Percentiles rank a stretch among this genome's conserved stretches.
phyloP scores from a whole-genome alignment of 1,139 yeast species.

The Pneumocystis carinii region DNA sequence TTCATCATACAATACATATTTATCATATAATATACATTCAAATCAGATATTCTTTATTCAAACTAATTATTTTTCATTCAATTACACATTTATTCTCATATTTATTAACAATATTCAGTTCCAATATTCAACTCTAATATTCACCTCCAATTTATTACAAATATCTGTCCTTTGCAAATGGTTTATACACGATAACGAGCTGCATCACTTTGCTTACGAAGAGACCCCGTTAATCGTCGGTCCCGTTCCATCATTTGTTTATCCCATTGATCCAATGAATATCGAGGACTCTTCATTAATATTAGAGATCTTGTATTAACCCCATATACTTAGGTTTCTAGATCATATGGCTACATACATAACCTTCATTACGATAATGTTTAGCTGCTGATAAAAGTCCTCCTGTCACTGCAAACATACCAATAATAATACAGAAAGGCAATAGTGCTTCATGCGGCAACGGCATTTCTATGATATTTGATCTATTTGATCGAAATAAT shows the following conservation, averaged over 20 bases:
- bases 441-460: conserved; percentile 10
- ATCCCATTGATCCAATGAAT: conserved; percentile 10
- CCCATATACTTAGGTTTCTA: no score
- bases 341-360: conserved; percentile 1
- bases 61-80: no score
- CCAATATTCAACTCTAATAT: no score
- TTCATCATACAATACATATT: no score
- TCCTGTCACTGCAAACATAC: conserved; percentile 9
- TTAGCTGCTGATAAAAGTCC: conserved; percentile 9
- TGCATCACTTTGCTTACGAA: background rate
- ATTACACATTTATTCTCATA: no score
- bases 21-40: no score
- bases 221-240: conserved; percentile 8
- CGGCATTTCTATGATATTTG: conserved; percentile 6
- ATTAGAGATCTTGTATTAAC: background rate
- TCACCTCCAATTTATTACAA: no score
- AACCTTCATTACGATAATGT: conserved; percentile 8
- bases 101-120: no score
- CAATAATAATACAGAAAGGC: conserved; percentile 11
- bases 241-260: conserved; percentile 12
- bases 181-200: no score
- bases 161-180: no score
- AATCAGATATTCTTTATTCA: no score
- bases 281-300: conserved; percentile 3
- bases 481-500: no score